A percentile compares a stretch with the other conserved stretches of the same genome.
Conservation (phyloP, 202 grass and related monocot genomes). For the Musa balbisiana region DNA sequence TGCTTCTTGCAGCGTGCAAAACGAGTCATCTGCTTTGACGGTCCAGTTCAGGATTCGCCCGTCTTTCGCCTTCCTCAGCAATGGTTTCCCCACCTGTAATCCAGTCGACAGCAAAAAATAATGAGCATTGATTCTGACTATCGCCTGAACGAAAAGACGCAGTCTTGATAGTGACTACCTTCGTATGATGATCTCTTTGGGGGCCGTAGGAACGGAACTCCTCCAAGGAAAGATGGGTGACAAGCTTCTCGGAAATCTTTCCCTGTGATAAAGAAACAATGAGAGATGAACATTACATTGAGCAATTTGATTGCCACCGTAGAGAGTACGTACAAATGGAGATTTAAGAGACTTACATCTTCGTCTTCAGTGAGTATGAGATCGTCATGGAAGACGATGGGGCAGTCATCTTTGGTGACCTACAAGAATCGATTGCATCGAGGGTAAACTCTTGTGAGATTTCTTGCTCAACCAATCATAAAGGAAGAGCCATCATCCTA, state of each 20-base stretch:
- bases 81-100: constrained; percentile 50
- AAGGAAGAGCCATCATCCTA: too few species aligned
- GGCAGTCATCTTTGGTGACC: constrained; percentile 62
- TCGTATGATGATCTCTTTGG: constrained; percentile 47
- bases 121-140: neutral
- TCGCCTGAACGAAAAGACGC: neutral
- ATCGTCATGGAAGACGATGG: constrained; percentile 85
- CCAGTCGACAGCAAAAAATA: neutral
- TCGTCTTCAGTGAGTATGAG: constrained; percentile 43
- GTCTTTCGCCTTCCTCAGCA: constrained; percentile 62
- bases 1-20: constrained; percentile 70
- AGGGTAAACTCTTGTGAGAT: too few species aligned
- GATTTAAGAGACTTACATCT: constrained; percentile 37
- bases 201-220: constrained; percentile 78
- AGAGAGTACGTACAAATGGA: too few species aligned
- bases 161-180: constrained; percentile 23
- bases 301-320: neutral
- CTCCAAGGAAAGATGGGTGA: constrained; percentile 52
- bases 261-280: constrained; percentile 33
- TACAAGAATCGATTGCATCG: constrained; percentile 38
- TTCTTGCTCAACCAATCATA: too few species aligned
- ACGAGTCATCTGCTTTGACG: constrained; percentile 53
- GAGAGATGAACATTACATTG: neutral
- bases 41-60: constrained; percentile 60
- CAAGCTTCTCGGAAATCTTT: constrained; percentile 44